Evolutionary conservation across 768 basidiomycete species (phyloP), one percentile per base, ranked within the genome.

Genomic region (Tulasnella sp.): DNA sequence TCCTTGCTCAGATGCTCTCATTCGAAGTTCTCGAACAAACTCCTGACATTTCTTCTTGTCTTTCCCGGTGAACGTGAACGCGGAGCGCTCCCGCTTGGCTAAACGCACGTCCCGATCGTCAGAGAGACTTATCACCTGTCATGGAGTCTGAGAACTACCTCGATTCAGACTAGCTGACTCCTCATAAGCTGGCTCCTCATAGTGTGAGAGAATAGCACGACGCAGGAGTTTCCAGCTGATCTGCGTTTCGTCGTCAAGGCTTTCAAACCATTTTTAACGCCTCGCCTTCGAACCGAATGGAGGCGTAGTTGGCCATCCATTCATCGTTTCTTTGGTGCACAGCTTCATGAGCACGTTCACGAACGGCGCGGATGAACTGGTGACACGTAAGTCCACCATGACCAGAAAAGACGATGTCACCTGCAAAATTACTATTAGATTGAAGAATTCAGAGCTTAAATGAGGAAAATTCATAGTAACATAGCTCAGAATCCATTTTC

Each of bases 221-320:
- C 34, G 28, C 6, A 69, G 34, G 28, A 28, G 28, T 69, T 69
- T 69, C 64, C 64, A 69, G 28, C 34, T 37, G 28, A 14, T 34
- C 28, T 69, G 64, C 12, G 18, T 37, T 37, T 69, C 64, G 16
- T 69, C 64, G 64, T 69, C 64, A 37, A 69, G 64, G 31, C 64
- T 69, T 69, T 69, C 64, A 12, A 69, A 69, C 64, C 64, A 69
- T 14, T 69, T n/a, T 69, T 37, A 69, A 14, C 18, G 64, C 64
- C 31, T 69, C 64, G 11, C 64, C 64, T 28, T 69, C 64, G 64
- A 69, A 20, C 5, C 64, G 28, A 69, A 69, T 69, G 18, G 64
- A 69, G 16, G 64, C 64, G 16, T 69, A 37, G 18, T 69, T 31
- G 14, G 64, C 64, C 31, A 69, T 69, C 64, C 64, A 69, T 28